phyloP scores from a whole-genome alignment of 2,329 filamentous ascomycete species.

The Alternaria sp. region DNA sequence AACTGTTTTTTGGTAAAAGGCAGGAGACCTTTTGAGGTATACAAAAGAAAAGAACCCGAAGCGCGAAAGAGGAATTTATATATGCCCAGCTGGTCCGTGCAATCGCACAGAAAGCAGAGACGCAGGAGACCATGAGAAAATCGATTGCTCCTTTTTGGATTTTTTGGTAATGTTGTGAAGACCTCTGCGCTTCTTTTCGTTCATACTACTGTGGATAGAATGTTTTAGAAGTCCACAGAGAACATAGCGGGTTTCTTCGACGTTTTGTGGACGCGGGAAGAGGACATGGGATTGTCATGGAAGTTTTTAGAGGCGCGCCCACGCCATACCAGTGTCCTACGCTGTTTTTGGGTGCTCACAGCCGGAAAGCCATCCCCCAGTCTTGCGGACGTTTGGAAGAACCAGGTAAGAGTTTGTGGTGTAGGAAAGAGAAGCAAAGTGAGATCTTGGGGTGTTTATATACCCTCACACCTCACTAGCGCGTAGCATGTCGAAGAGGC shows the following conservation, averaged over 20 bases:
- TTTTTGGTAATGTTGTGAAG: background rate
- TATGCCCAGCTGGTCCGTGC: background rate
- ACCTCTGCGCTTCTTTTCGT: background rate
- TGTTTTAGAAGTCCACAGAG: background rate
- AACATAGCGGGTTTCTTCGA: background rate
- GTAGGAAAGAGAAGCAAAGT: background rate
- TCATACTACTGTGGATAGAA: rapidly evolving
- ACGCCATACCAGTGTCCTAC: rapidly evolving
- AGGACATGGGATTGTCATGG: background rate
- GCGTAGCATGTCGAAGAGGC: rapidly evolving
- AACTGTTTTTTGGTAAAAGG: too few relatives aligned
- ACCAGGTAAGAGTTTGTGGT: background rate
- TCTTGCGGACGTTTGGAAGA: too few relatives aligned
- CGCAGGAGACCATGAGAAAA: background rate
- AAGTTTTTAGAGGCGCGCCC: background rate
- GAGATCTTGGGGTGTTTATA: background rate
- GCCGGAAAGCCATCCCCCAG: background rate
- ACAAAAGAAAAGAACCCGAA: too few relatives aligned
- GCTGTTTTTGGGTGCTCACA: background rate
- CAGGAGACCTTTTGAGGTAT: too few relatives aligned
- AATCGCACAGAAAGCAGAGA: background rate
- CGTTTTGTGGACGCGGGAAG: background rate
- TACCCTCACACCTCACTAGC: background rate
- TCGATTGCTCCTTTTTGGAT: too few relatives aligned
- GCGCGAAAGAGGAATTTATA: background rate